Evolutionary conservation across 306 rosid species (phyloP), one percentile per base, ranked within the genome.

Genomic region (Hippophae gyantsensis): DNA sequence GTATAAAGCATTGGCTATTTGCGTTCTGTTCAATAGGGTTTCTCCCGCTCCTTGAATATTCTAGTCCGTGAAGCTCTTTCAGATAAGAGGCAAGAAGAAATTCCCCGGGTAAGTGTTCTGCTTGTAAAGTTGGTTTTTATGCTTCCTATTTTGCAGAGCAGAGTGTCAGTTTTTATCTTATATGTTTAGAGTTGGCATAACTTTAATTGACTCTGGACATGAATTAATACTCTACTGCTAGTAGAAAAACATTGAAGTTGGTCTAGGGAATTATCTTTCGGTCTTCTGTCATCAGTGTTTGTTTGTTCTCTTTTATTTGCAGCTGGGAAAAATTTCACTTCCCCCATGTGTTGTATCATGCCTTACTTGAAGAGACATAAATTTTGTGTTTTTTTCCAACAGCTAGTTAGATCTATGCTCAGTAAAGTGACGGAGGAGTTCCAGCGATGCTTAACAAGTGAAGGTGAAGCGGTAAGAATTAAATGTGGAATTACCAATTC

Each of bases 351-450:
- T 63, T 40, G 52, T 10, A 58, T 9, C 45, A 54, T 13, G 1
- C 7, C 23, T 54, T 42, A 48, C 55, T 66, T 10, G 13, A 8
- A 43, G 55, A 72, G 48, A 45, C 18, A 51, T n/a, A 49, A 13
- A 4, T 32, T 50, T 52, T 48, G 5, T 42, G 1, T 65, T 41
- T 67, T 70, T 51, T 48, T 64, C 42, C 57, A n/a, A 70, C 67
- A 93, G 99, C 64, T 77, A 52, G 89, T 93, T 64, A 95, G 86
- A 70, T 76, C 80, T 40, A 63, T 93, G 78, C 79, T 93, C 57
- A 57, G 65, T 65, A 86, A 84, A 84, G 89, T 88, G 63, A 68
- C 86, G 83, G 89, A 84, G 63, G 95, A 86, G 71, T 86, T 78
- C 59, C 81, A 86, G 79, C 85, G 67, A 42, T 95, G 84, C 14